These are phyloP conservation scores for Xylaria sp. DNA, from an alignment of 2,329 filamentous ascomycete species.

Conservation along the genomic window DNA sequence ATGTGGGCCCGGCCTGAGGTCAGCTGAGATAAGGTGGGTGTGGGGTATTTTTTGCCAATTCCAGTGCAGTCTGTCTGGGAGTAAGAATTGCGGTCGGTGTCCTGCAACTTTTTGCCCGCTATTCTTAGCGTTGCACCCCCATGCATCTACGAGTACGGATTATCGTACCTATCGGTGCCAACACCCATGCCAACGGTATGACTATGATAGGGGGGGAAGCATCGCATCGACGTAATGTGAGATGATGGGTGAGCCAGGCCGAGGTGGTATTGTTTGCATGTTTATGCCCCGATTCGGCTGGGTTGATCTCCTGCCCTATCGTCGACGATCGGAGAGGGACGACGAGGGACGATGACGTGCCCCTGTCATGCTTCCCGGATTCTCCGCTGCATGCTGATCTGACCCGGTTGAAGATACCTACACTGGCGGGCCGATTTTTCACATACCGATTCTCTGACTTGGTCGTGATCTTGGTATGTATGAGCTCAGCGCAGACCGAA, in stretches of 20 bases:
- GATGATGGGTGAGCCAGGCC: too few species aligned
- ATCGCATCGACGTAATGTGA: too few species aligned
- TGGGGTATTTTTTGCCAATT: neutral
- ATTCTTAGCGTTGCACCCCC: neutral
- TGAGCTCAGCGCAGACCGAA: neutral
- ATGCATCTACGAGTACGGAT: too few species aligned
- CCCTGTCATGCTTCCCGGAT: constrained; percentile 1
- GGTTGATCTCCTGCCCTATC: too few species aligned
- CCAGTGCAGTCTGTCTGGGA: neutral
- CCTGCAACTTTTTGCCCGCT: neutral
- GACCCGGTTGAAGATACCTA: neutral
- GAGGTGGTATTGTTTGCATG: too few species aligned
- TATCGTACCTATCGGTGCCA: too few species aligned
- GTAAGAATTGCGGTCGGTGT: neutral
- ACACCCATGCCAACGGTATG: too few species aligned
- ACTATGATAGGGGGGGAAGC: too few species aligned
- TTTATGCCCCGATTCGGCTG: too few species aligned
- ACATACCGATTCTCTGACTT: constrained; percentile 10
- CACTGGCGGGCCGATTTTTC: neutral
- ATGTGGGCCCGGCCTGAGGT: neutral
- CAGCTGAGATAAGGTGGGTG: neutral
- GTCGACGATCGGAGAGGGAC: too few species aligned
- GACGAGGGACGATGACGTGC: neutral
- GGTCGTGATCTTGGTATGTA: neutral
- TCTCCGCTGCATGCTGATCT: constrained; percentile 11